Evolutionary conservation across 176 grass and related monocot species (phyloP), one percentile per base, ranked within the genome.

Genomic region (Paspalum vaginatum): DNA sequence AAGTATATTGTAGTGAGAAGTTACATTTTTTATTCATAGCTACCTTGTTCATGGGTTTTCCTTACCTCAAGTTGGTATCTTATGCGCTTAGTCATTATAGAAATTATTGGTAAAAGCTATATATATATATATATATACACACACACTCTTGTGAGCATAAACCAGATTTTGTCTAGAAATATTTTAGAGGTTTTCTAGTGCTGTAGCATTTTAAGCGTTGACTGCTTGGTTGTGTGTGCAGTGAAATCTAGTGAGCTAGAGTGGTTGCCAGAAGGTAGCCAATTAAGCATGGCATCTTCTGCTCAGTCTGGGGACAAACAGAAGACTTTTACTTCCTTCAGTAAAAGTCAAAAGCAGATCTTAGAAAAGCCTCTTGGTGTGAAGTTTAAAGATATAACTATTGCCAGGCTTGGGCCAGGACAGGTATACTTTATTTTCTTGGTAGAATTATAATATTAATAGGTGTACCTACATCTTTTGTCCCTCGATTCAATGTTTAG

Each of bases 221-320:
- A 78, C 74, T 61, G n/a, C 25, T 81, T 77, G 78, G 25, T 71
- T 86, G 32, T 46, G 45, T 85, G 18, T 58, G 15, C 92, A 98
- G 95, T 98, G 44, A 98, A 87, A 72, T 91, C 95, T 85, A 79
- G 79, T 86, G 83, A 91, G 68, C 85, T 98, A 38, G 78, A 98
- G 64, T 98, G 95, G 92, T 79, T 98, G 72, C 92, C 92, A 79
- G 91, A 95, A 85, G 95, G 95, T 51, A 93, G 92, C 75, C 90
- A 93, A 84, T 76, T 98, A 75, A 73, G 82, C 49, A 84, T 85
- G 83, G 43, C 64, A 62, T 75, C 88, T 56, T 61, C 81, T 74
- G 69, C 54, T 3, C 88, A 64, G 63, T 84, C 94, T 80, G 82
- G 86, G 77, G 77, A 94, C 69, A 82, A 87, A 72, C 73, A 81